These are phyloP conservation scores for Elongisporangium senticosum DNA, from an alignment of 352 stramenopile species.

Conservation along the genomic window DNA sequence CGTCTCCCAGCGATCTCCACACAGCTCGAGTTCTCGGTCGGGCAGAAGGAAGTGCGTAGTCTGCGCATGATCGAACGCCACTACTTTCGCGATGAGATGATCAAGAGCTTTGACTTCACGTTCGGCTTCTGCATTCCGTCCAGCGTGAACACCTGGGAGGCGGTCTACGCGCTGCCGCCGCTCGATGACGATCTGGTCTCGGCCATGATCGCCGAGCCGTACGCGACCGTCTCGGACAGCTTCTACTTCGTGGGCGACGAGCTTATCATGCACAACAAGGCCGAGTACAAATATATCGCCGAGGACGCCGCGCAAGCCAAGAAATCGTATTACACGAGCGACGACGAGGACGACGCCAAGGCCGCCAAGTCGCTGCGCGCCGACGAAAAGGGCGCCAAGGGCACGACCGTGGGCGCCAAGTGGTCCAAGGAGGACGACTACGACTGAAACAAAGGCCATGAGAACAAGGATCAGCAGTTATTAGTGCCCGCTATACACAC, in stretches of 20 bases:
- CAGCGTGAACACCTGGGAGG: slow-evolving; percentile 95
- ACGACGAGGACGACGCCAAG: slow-evolving; percentile 73
- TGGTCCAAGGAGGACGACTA: slow-evolving; percentile 92
- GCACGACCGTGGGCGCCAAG: slow-evolving; percentile 43
- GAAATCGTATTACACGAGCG: slow-evolving; percentile 86
- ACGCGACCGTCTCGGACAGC: slow-evolving; percentile 91
- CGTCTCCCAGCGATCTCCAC: slow-evolving; percentile 87
- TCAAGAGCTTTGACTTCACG: slow-evolving; percentile 95
- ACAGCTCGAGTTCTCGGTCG: slow-evolving; percentile 91
- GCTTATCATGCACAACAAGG: slow-evolving; percentile 96
- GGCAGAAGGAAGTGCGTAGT: slow-evolving; percentile 82
- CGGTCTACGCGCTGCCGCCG: slow-evolving; percentile 91
- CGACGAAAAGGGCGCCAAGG: slow-evolving; percentile 51
- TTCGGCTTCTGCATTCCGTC: slow-evolving; percentile 96
- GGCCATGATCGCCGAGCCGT: slow-evolving; percentile 92
- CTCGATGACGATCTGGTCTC: slow-evolving; percentile 92
- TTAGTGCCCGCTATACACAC: neutral
- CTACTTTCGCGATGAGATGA: slow-evolving; percentile 93
- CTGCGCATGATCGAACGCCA: slow-evolving; percentile 97
- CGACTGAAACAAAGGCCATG: slow-evolving; percentile 33
- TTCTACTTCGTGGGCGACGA: slow-evolving; percentile 96
- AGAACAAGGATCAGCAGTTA: neutral
- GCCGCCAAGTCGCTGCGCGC: slow-evolving; percentile 42
- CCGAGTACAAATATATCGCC: slow-evolving; percentile 91
- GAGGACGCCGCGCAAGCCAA: slow-evolving; percentile 89